Conservation (phyloP, 768 basidiomycete genomes). For the Podaxis mareebaensis region DNA sequence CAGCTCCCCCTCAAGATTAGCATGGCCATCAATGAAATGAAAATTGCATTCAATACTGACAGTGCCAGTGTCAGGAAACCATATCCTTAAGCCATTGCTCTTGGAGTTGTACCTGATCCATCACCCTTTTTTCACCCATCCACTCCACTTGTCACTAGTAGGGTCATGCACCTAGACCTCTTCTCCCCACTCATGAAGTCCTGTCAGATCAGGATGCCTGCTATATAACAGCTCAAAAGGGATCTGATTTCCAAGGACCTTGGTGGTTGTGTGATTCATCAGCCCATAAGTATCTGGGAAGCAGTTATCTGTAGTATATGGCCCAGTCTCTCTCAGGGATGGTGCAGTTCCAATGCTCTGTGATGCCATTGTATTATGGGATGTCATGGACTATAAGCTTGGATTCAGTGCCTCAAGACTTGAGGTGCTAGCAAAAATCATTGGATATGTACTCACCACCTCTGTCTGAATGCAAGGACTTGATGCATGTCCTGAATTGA, state of each 20-base stretch:
- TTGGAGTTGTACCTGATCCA: conserved; percentile 36
- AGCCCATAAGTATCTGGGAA: conserved; percentile 38
- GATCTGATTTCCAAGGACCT: conserved; percentile 24
- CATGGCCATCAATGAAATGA: background rate
- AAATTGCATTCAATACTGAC: conserved; percentile 33
- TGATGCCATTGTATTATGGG: conserved; percentile 37
- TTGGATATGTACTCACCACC: conserved; percentile 38
- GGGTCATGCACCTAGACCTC: conserved; percentile 29
- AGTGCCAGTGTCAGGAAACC: conserved; percentile 30
- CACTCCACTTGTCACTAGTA: conserved; percentile 16
- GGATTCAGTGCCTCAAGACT: conserved; percentile 31
- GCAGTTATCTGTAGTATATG: conserved; percentile 28
- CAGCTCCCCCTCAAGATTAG: conserved; percentile 1
- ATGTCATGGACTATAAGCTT: conserved; percentile 35
- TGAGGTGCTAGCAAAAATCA: conserved; percentile 28
- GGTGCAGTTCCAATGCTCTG: conserved; percentile 37
- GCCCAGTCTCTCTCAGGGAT: conserved; percentile 30
- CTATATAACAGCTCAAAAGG: conserved; percentile 23
- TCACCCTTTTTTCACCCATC: conserved; percentile 24
- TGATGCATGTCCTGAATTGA: conserved; percentile 26
- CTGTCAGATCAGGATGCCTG: conserved; percentile 25
- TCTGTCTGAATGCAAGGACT: conserved; percentile 33
- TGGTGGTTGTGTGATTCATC: conserved; percentile 31
- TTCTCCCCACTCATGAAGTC: conserved; percentile 33
- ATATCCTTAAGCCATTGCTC: conserved; percentile 31